Evolutionary conservation across 495 filamentous ascomycete genomes (phyloP), one percentile per base, ranked within the genome.

Genomic region (Neurospora sp.): DNA sequence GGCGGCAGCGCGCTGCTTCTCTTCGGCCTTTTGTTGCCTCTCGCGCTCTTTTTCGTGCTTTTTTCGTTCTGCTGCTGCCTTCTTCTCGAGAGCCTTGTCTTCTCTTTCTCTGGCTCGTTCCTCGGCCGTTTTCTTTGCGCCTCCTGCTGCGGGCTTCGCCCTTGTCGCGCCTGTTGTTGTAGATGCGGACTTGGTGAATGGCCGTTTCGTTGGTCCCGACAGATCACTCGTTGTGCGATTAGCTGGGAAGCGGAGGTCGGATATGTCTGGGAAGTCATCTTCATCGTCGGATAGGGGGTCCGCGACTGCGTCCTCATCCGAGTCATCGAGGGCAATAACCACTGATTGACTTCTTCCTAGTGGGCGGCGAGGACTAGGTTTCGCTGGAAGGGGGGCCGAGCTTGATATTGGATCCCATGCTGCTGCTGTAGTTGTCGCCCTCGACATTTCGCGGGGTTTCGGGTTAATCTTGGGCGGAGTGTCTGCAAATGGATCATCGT

Each of bases 1-100:
- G 49, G 94, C 92, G 14, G 89, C 87, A 16, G 88, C 91, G 12
- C 83, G 83, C 71, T 91, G 87, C 78, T 91, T 95, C 77, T 93
- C 88, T 62, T 82, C 83, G 2, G 86, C 88, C 77, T 87, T 90
- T 71, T 91, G 86, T 76, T 88, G 88, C 75, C 90, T 82, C 76
- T 84, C 79, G 82, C 85, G 79, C 84, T 88, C 74, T 83, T 86
- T 84, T 79, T 89, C 79, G 73, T 79, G 27, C 72, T 81, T 77
- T 81, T 89, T 81, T 72, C 83, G 84, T 46, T 89, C 88, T 1
- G 54, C 54, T 18, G 27, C 54, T 4, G 14, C 31, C 2, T 66
- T 66, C 69, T 73, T 78, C 81, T 85, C 18, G 11, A 79, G 82
- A 11, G 79, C 78, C 72, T 80, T 85, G 46, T 82, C 77, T 49